Percentiles rank a stretch among this genome's conserved stretches.
Conservation (phyloP, 306 rosid genomes). For the Dalbergia cultrata region DNA sequence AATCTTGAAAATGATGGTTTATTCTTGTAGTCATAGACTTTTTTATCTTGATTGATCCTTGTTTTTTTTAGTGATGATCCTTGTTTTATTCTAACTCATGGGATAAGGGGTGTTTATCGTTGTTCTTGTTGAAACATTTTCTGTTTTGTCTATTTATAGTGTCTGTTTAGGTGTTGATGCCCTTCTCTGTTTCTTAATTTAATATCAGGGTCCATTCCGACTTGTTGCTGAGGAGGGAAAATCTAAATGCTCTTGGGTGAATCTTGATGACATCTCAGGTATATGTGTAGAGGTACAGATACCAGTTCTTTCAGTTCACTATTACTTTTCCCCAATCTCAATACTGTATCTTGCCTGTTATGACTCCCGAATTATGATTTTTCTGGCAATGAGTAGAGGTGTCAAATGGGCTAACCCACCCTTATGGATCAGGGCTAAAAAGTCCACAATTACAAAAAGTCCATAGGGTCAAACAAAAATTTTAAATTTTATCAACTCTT, state of each 20-base stretch:
- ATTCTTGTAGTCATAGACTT: not conserved
- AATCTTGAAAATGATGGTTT: conserved; percentile 14
- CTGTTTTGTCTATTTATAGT: conserved; percentile 3
- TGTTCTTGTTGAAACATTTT: conserved; percentile 10
- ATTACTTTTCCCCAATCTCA: conserved; percentile 26
- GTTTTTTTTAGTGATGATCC: not conserved
- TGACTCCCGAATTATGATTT: conserved; percentile 33
- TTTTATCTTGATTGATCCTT: conserved; percentile 11
- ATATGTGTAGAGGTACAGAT: conserved; percentile 82
- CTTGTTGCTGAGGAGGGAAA: conserved; percentile 99
- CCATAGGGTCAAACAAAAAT: too few relatives aligned
- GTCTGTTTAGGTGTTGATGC: conserved; percentile 30
- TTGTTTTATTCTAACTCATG: not conserved
- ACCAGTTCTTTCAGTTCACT: conserved; percentile 34
- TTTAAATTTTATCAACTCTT: too few relatives aligned
- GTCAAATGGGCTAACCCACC: too few relatives aligned
- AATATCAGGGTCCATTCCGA: conserved; percentile 87
- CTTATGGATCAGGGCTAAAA: too few relatives aligned
- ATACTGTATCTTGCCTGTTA: not conserved
- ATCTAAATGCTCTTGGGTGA: conserved; percentile 97
- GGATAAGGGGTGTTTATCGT: not conserved
- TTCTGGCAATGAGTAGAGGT: too few relatives aligned
- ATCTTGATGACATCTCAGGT: conserved; percentile 93
- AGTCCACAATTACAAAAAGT: too few relatives aligned
- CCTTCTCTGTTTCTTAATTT: conserved; percentile 17